Evolutionary conservation across 441 rosid species (phyloP), one percentile per base, ranked within the genome.

Genomic region (Corymbia calophylla): DNA sequence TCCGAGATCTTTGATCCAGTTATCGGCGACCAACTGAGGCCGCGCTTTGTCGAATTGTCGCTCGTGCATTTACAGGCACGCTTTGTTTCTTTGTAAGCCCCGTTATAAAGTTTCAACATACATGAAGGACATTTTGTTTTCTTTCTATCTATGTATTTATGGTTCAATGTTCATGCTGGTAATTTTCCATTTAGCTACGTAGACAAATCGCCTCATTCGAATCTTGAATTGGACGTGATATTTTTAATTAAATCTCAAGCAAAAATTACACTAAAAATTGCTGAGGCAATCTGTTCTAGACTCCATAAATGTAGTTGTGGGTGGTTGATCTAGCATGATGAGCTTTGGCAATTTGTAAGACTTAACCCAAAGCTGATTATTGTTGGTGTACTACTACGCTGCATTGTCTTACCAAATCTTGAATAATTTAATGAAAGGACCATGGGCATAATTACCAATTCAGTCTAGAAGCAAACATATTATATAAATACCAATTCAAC

Each of bases 1-100:
- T 97, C 87, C 92, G 94, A 87, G 94, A 94, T 90, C 91, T 93
- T 90, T 95, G 86, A 94, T 54, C 51, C n/a, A 39, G 44, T 70
- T 21, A 23, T 39, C 6, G 4, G 81, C 12, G 48, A 70, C 81
- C 81, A 35, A 68, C 21, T 18, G 47, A 32, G 47, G 25, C 44
- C 80, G 14, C 80, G 47, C 80, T 18, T 68, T 9, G 27, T 68
- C 47, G 47, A 68, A 68, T 32, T 32, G 80, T 32, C 77, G 15
- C 48, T 35, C 48, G 81, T 70, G 82, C 82, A 73, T 73, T 70
- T 73, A 21, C 82, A 73, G 4, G 82, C 49, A 35, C 3, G 14
- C 49, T 4, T 19, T 73, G 82, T 29, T 73, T 8, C 84, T 23
- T 73, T 73, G 51, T 73, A 23, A 23, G 5, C 17, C n/a, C n/a